phyloP scores from a whole-genome alignment of 176 grass and related monocot species.

The Oryza meyeriana region DNA sequence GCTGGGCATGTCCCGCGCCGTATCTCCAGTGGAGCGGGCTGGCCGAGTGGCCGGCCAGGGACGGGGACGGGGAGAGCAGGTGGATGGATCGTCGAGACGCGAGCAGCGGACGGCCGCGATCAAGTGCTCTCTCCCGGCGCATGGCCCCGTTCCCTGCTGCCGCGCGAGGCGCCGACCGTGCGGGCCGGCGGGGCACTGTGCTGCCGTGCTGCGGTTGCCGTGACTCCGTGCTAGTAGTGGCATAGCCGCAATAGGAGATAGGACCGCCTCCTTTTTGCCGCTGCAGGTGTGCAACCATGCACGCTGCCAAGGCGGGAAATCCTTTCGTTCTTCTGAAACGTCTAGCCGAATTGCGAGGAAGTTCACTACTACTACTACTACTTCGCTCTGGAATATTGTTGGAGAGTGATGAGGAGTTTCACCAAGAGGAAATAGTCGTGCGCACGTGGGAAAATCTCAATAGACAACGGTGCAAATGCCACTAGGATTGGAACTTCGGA shows the following conservation, averaged over 20 bases:
- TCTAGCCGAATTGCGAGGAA: background rate
- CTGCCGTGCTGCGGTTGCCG: background rate
- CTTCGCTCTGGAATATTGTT: background rate
- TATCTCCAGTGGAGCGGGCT: constrained; percentile 30
- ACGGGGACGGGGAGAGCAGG: background rate
- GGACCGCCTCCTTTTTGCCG: background rate
- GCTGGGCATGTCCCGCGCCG: constrained; percentile 26
- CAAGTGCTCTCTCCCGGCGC: background rate
- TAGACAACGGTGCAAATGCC: background rate
- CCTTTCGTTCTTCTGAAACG: background rate
- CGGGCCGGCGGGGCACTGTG: background rate
- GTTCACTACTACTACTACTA: no score
- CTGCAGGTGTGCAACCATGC: background rate
- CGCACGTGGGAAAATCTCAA: background rate
- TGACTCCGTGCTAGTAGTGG: background rate
- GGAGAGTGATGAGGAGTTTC: background rate
- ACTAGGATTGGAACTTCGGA: background rate
- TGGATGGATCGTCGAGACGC: background rate
- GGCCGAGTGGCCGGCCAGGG: background rate
- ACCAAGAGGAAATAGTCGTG: background rate
- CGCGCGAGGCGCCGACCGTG: constrained; percentile 4
- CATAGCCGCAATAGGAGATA: background rate
- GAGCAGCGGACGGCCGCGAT: constrained; percentile 27
- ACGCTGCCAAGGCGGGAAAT: background rate
- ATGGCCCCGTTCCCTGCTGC: background rate